Conservation (phyloP, 768 basidiomycete species). For the Leucogyrophana mollusca region DNA sequence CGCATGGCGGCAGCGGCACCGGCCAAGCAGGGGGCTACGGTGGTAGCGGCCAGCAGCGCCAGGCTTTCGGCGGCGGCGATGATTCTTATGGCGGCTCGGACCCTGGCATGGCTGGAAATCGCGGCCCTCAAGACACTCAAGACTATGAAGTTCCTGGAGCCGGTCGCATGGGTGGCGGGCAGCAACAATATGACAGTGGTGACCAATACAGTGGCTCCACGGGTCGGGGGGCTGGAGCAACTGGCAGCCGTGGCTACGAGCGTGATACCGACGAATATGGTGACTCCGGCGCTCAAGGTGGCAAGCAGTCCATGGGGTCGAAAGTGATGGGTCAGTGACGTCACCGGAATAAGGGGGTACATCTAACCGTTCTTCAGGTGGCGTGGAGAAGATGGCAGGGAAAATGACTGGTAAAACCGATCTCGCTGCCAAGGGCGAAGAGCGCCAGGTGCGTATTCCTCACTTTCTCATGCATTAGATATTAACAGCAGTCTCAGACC, state of each 20-base stretch:
- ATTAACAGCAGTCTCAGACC: too few relatives aligned
- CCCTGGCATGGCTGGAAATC: slow-evolving; percentile 8
- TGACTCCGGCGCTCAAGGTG: neutral
- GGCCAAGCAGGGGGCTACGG: slow-evolving; percentile 10
- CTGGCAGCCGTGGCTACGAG: slow-evolving; percentile 8
- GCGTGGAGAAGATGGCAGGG: slow-evolving; percentile 7
- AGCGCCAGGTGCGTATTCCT: slow-evolving; percentile 5
- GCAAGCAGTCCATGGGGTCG: neutral
- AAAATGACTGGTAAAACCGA: neutral
- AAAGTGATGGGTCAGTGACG: slow-evolving; percentile 5
- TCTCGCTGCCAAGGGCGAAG: slow-evolving; percentile 2
- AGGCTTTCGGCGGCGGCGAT: too few relatives aligned
- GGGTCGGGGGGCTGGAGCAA: neutral
- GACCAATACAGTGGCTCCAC: neutral
- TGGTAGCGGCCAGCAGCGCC: too few relatives aligned
- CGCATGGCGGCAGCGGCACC: slow-evolving; percentile 5
- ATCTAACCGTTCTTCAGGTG: neutral
- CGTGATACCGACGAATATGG: slow-evolving; percentile 8
- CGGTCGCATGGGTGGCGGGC: slow-evolving; percentile 1
- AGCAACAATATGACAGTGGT: neutral
- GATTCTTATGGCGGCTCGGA: slow-evolving; percentile 5
- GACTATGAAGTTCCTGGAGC: slow-evolving; percentile 1
- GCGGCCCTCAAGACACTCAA: neutral
- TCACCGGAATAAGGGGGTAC: neutral
- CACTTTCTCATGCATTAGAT: neutral